Evolutionary conservation across 2,329 filamentous ascomycete genomes (phyloP), one percentile per base, ranked within the genome.

Genomic region (Neocucurbitaria cava): DNA sequence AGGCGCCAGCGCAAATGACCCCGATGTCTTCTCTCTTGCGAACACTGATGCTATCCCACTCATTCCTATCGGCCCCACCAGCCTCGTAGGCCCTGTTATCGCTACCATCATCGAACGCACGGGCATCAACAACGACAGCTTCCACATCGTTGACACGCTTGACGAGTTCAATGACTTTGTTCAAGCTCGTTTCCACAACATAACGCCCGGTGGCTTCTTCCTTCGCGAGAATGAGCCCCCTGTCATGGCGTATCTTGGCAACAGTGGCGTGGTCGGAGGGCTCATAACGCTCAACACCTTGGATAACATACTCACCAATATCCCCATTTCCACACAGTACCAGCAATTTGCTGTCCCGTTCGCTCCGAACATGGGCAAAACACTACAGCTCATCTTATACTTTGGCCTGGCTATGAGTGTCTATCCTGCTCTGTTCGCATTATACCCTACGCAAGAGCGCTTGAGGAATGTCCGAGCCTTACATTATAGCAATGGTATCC

Each of bases 401-500:
- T 89, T 95, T 71, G 87, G 89, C 13, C 82, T 97, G 8, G 90
- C 89, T 1, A 87, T 96, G 76, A 83, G 85, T 6, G 87, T 88
- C 1, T 95, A 89, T 65, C 92, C 93, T 0, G 91, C 89, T 13
- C 93, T 97, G 79, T 96, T 96, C 66, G 86, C 90, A 0, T 79
- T 97, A 4, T 97, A 97, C 69, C 91, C 92, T 0, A 96, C 91
- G n/a, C 81, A 90, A 24, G 93, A 97, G 74, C 84, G 92, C 23
- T 80, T 92, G 10, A 81, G 87, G 45, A 89, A 92, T 60, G 91
- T 97, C 21, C 86, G 93, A 46, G 89, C 90, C 15, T 80, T 97
- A 26, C 89, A 97, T 74, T 97, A 96, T 76, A 96, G 91, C 49
- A 97, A 96, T 69, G 93, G 93, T 42, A 92, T 96, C 24, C 83